Evolutionary conservation across 306 rosid species (phyloP).

Genomic region (Vigna radiata): DNA sequence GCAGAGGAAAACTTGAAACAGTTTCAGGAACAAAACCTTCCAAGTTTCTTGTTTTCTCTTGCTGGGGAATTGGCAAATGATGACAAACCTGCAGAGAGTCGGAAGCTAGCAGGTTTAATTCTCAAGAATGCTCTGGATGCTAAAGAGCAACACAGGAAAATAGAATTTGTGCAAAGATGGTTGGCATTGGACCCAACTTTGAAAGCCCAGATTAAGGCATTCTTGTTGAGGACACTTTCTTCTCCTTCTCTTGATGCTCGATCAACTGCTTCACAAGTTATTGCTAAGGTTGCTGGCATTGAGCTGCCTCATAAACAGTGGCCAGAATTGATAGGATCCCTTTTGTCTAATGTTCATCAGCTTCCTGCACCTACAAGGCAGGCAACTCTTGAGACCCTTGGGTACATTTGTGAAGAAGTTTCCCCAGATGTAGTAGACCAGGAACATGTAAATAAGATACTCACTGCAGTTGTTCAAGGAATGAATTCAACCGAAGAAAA

Average conservation of each 20-base stretch:
- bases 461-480: constrained; percentile 89
- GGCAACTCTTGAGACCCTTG: constrained; percentile 94
- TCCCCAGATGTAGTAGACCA: constrained; percentile 76
- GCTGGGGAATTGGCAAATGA: constrained; percentile 92
- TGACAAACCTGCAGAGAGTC: constrained; percentile 87
- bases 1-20: constrained; percentile 86
- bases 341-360: constrained; percentile 76
- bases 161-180: constrained; percentile 87
- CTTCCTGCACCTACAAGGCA: constrained; percentile 81
- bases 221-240: constrained; percentile 76
- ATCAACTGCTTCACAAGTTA: constrained; percentile 89
- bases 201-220: constrained; percentile 77
- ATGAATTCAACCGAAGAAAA: constrained; percentile 77
- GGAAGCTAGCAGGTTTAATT: constrained; percentile 84
- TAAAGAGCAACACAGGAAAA: constrained; percentile 86
- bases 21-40: constrained; percentile 92
- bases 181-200: constrained; percentile 66
- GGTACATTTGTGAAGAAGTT: constrained; percentile 93
- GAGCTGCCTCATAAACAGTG: constrained; percentile 92
- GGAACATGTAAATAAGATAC: constrained; percentile 84
- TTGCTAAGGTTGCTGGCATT: constrained; percentile 92
- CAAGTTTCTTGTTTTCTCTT: constrained; percentile 82
- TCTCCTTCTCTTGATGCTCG: constrained; percentile 79
- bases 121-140: constrained; percentile 97
- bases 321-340: constrained; percentile 85